Conservation (phyloP, 306 rosid species). For the Prosopis cineraria region DNA sequence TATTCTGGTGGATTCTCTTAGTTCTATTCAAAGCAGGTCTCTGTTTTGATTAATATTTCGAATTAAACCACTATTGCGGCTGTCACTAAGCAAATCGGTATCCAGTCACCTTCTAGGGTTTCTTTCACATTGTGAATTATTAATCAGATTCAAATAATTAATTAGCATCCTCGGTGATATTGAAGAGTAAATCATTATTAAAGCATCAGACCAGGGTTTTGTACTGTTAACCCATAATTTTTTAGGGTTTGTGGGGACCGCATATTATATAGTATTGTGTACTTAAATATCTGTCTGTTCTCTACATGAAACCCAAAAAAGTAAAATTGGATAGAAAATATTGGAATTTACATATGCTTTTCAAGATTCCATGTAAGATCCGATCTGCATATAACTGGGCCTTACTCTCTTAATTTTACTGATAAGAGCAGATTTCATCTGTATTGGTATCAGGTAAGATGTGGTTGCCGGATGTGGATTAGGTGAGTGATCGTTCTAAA, state of each 20-base stretch:
- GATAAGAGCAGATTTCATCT: too few relatives aligned
- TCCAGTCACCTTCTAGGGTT: slow-evolving; percentile 38
- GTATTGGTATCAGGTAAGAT: too few relatives aligned
- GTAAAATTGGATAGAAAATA: background rate
- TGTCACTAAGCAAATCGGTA: slow-evolving; percentile 23
- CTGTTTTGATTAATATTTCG: background rate
- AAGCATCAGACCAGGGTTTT: background rate
- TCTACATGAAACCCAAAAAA: slow-evolving; percentile 25
- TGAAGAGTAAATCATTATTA: background rate
- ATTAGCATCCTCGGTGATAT: background rate
- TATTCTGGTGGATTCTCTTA: slow-evolving; percentile 13
- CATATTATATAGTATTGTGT: background rate
- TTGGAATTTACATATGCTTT: background rate
- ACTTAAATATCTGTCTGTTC: slow-evolving; percentile 4
- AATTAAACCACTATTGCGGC: slow-evolving; percentile 5
- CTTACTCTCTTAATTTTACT: too few relatives aligned
- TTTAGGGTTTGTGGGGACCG: slow-evolving; percentile 12
- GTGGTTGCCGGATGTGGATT: too few relatives aligned
- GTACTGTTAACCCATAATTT: background rate
- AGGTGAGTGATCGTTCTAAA: too few relatives aligned
- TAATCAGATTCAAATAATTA: slow-evolving; percentile 15
- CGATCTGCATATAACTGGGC: too few relatives aligned
- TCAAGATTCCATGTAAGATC: too few relatives aligned
- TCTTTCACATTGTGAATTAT: background rate
- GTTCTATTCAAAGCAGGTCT: background rate